Conservation (phyloP, 2,329 filamentous ascomycete genomes). For the Orbilia oligospora region DNA sequence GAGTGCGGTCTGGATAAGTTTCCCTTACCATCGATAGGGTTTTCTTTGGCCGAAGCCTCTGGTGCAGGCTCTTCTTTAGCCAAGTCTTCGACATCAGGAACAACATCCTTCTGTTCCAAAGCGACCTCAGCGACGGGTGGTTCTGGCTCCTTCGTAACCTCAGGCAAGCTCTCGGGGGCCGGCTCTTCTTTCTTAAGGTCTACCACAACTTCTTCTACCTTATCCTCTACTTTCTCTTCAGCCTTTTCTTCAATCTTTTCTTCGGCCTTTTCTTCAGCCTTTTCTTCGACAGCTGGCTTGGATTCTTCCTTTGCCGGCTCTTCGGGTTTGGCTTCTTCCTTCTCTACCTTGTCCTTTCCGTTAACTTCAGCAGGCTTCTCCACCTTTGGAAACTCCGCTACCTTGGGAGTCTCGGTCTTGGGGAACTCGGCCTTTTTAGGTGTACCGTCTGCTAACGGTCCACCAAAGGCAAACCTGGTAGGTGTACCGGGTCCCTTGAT, state of each 20-base stretch:
- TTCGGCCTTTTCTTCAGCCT: constrained; percentile 12
- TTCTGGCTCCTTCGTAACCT: constrained; percentile 43
- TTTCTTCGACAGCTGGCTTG: constrained; percentile 27
- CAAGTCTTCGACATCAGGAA: constrained; percentile 46
- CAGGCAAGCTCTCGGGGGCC: constrained; percentile 30
- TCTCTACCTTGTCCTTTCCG: constrained; percentile 33
- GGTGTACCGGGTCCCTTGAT: constrained; percentile 57
- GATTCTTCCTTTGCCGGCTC: constrained; percentile 29
- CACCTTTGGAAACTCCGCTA: constrained; percentile 57
- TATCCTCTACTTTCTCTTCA: constrained; percentile 8
- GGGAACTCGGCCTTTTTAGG: constrained; percentile 45
- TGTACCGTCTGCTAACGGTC: constrained; percentile 45
- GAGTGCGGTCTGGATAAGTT: neutral
- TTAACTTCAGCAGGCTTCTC: constrained; percentile 41
- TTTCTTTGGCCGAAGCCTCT: constrained; percentile 29
- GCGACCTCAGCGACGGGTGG: constrained; percentile 26
- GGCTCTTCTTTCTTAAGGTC: constrained; percentile 33
- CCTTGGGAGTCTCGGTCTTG: constrained; percentile 41
- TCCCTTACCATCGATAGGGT: constrained; percentile 36
- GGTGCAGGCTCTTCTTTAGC: constrained; percentile 29
- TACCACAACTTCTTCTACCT: neutral
- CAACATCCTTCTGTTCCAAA: constrained; percentile 34
- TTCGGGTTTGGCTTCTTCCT: constrained; percentile 26
- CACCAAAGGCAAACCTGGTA: constrained; percentile 55
- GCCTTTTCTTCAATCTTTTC: constrained; percentile 10